Evolutionary conservation across 768 basidiomycete species (phyloP), one percentile per base, ranked within the genome.

Genomic region (Crucibulum laeve): DNA sequence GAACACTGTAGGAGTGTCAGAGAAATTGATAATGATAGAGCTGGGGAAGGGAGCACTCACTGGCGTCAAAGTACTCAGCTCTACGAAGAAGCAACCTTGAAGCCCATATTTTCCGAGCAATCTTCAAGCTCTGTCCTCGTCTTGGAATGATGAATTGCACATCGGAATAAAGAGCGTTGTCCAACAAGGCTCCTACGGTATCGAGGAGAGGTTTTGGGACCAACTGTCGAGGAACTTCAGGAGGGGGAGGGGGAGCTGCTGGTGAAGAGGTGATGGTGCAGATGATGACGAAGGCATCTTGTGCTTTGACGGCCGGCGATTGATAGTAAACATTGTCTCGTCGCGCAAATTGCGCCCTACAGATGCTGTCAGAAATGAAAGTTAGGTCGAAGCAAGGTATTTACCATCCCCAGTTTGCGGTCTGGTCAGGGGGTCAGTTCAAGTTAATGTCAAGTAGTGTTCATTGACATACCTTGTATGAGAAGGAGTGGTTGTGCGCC

Each of bases 381-480:
- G n/a, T n/a, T 24, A 4, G 8, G 5, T 14, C 7, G 1, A 19
- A 21, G 5, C n/a, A 3, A 18, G 32, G 11, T 26, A 47, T 38
- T 25, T 74, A 85, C 87, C 90, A 92, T 61, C 87, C 88, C 90
- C 88, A 91, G 54, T 91, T 91, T 22, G 85, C 84, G 10, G 88
- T 84, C 83, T 87, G 17, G 10, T 14, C 8, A 39, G 6, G 17
- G 21, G 35, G 22, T 10, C 28, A 18, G 13, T 8, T 36, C 11
- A 13, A 36, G 11, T 36, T 36, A 1, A 19, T 8, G 18, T 10
- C n/a, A 19, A 10, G 18, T 18, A 36, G 35, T 36, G 35, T n/a
- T 30, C 28, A 30, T 8, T 30, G 8, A 37, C 49, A 23, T 23
- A 61, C 71, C 52, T 87, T 84, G 58, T 75, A 79, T 8, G 85